Conservation (phyloP, 768 basidiomycete species). For the Lactarius tabidus region DNA sequence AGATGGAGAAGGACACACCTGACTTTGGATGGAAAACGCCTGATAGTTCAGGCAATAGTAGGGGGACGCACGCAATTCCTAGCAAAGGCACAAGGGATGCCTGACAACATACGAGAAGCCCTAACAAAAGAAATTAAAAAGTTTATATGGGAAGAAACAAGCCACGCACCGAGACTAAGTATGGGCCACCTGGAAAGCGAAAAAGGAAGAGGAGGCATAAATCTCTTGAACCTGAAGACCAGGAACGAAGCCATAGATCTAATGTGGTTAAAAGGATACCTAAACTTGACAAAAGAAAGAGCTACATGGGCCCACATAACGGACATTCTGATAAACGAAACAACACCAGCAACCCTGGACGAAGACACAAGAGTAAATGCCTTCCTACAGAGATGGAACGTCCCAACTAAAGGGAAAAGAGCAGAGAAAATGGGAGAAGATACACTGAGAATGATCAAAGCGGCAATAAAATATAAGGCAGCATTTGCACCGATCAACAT, state of each 20-base stretch:
- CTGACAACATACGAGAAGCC: accelerated
- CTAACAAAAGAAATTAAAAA: background rate
- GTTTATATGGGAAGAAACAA: background rate
- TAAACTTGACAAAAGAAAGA: background rate
- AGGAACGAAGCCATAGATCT: constrained; percentile 23
- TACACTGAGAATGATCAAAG: constrained; percentile 8
- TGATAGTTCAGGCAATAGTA: background rate
- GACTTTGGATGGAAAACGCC: no score
- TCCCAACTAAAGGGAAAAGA: no score
- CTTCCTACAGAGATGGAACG: no score
- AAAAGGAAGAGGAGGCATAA: constrained; percentile 13
- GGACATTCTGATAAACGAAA: no score
- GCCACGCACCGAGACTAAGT: background rate
- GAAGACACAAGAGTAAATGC: no score
- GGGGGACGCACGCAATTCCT: background rate
- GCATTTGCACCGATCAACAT: no score
- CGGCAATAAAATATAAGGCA: no score
- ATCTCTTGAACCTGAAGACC: constrained; percentile 13
- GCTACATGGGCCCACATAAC: constrained; percentile 19
- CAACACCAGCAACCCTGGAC: no score
- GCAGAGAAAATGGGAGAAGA: background rate
- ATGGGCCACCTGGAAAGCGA: background rate
- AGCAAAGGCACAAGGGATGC: background rate
- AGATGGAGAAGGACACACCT: no score
- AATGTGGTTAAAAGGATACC: constrained; percentile 20